Evolutionary conservation across 352 stramenopile species (phyloP), one percentile per base, ranked within the genome.

Genomic region (Phytophthora uliginosa): DNA sequence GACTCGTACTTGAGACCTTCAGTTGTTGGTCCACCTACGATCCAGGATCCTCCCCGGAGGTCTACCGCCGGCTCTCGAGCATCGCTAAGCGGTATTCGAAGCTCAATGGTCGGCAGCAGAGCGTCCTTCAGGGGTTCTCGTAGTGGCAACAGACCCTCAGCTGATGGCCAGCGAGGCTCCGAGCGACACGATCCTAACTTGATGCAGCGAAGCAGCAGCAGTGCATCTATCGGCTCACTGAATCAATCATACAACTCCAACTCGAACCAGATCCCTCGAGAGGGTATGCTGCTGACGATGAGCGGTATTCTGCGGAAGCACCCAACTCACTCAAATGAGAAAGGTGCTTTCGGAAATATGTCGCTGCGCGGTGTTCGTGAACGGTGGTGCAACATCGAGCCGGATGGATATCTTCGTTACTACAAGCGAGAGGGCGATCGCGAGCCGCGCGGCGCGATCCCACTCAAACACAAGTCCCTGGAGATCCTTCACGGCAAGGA

Each of bases 401-500:
- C 84, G 0, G 78, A 82, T 15, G 89, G 89, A 28, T 82, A 81
- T 53, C 73, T 95, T 31, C 71, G 80, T 15, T 95, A 95, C 69
- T 95, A 91, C 83, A 95, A 94, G 76, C 83, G 83, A 20, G 86
- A 94, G 72, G 78, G 83, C n/a, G 89, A 95, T 69, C 85, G 84
- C 7, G 86, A 94, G 38, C 74, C 87, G 24, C 87, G 89, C 57
- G 89, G 89, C 8, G 73, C 76, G 17, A 90, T 95, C 59, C 82
- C 84, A 22, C 73, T 95, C 40, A 85, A 82, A n/a, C 64, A 90
- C 63, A 78, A 83, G 55, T 84, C 84, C 17, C 64, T 95, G 9
- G 89, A 95, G 55, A 88, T 95, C 50, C 60, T 95, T 15, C 76
- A 94, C 55, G 84, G 82, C 50, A 86, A 89, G 61, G 85, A 82